phyloP scores from a whole-genome alignment of 345 rosid species.

The Corymbia maculata region DNA sequence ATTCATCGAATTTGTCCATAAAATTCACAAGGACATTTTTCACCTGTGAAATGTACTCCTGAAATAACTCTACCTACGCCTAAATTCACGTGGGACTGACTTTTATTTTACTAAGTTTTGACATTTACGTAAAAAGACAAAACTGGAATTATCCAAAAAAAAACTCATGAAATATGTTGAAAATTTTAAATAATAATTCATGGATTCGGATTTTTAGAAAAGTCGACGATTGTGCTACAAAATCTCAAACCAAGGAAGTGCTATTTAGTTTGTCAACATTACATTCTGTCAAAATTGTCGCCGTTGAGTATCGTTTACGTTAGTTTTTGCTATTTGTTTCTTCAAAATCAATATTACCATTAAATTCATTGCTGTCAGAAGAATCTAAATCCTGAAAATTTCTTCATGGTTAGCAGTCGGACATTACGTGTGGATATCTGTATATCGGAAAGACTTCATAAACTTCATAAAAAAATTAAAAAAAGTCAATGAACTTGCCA shows the following conservation, averaged over 20 bases:
- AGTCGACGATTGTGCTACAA: no score
- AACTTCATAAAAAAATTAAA: neutral
- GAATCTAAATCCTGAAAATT: no score
- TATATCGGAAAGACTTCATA: neutral
- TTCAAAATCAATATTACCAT: no score
- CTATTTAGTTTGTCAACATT: no score
- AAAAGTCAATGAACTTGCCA: neutral
- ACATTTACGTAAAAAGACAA: neutral
- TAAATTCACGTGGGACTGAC: neutral
- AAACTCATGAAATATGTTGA: neutral
- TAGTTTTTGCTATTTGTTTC: fast-evolving
- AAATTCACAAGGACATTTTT: neutral
- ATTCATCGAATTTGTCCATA: neutral
- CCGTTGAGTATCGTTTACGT: fast-evolving
- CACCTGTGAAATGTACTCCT: neutral
- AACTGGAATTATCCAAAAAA: neutral
- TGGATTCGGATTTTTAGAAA: no score
- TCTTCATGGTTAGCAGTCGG: fast-evolving
- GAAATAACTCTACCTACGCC: neutral
- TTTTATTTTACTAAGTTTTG: neutral
- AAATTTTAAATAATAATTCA: no score
- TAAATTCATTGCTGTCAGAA: fast-evolving
- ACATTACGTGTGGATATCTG: neutral
- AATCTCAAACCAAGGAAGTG: neutral
- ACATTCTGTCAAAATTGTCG: no score